Evolutionary conservation across 1,139 yeast genomes (phyloP).

Genomic region (Pneumocystis jirovecii): DNA sequence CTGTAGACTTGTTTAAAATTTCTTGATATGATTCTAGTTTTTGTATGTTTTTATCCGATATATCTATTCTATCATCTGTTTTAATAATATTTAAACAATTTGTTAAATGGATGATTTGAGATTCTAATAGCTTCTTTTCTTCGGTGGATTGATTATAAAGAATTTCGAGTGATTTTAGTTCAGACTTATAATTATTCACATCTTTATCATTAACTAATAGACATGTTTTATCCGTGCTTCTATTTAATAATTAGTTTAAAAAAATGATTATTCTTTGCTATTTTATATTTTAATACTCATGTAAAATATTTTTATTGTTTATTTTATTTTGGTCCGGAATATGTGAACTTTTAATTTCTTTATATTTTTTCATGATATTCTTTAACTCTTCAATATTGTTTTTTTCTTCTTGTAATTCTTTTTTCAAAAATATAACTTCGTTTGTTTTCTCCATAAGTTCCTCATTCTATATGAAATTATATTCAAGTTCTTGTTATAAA

Average conservation of each 20-base stretch:
- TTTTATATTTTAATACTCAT: neutral
- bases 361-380: neutral
- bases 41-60: neutral
- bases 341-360: neutral
- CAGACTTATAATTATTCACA: neutral
- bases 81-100: neutral
- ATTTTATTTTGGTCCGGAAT: neutral
- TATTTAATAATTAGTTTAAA: neutral
- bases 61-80: neutral
- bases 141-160: neutral
- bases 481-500: neutral
- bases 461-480: neutral
- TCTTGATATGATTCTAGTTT: neutral
- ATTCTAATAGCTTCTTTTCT: neutral
- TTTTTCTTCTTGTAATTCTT: neutral
- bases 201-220: neutral
- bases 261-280: neutral
- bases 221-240: neutral
- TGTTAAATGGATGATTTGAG: neutral
- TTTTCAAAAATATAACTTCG: neutral
- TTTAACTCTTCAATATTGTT: neutral
- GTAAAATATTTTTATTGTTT: neutral
- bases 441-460: neutral
- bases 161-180: neutral
- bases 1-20: neutral